These are phyloP conservation scores for Aphanomyces invadans DNA, from an alignment of 352 stramenopile species.

Conservation along the genomic window DNA sequence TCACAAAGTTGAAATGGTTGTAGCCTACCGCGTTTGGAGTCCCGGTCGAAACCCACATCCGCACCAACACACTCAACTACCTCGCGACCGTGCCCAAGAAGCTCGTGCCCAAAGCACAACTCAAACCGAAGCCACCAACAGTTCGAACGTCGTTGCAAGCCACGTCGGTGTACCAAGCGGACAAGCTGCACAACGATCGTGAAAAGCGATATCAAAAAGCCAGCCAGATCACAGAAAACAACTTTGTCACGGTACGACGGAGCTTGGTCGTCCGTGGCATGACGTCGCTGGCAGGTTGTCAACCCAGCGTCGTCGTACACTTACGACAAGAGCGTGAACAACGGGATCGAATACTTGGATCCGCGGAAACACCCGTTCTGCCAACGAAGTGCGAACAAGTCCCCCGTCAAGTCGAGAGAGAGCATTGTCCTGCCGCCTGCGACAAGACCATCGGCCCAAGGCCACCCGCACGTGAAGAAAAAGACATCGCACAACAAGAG, in stretches of 20 bases:
- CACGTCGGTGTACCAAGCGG: slow-evolving; percentile 33
- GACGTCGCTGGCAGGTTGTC: slow-evolving; percentile 5
- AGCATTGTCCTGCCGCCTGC: slow-evolving; percentile 5
- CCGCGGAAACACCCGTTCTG: slow-evolving; percentile 64
- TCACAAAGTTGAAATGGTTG: background rate
- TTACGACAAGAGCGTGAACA: slow-evolving; percentile 37
- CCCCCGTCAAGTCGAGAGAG: slow-evolving; percentile 9
- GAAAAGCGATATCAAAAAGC: slow-evolving; percentile 60
- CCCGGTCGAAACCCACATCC: slow-evolving; percentile 54
- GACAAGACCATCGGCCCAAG: background rate
- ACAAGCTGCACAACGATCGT: slow-evolving; percentile 38
- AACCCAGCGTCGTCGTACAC: background rate
- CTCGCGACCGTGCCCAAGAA: slow-evolving; percentile 26
- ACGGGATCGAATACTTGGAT: slow-evolving; percentile 48
- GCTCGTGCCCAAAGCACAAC: slow-evolving; percentile 33
- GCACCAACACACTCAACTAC: slow-evolving; percentile 32
- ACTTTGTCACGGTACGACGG: slow-evolving; percentile 17
- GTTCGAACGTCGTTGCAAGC: slow-evolving; percentile 42
- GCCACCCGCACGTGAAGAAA: background rate
- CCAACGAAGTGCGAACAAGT: slow-evolving; percentile 31
- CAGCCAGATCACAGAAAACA: slow-evolving; percentile 16
- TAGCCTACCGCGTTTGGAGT: slow-evolving; percentile 46
- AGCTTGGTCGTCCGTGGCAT: too few species aligned
- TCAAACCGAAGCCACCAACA: slow-evolving; percentile 31
- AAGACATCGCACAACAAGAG: background rate